Evolutionary conservation across 805 yeast species (phyloP).

Genomic region (Grigorovia yakushimaensis): DNA sequence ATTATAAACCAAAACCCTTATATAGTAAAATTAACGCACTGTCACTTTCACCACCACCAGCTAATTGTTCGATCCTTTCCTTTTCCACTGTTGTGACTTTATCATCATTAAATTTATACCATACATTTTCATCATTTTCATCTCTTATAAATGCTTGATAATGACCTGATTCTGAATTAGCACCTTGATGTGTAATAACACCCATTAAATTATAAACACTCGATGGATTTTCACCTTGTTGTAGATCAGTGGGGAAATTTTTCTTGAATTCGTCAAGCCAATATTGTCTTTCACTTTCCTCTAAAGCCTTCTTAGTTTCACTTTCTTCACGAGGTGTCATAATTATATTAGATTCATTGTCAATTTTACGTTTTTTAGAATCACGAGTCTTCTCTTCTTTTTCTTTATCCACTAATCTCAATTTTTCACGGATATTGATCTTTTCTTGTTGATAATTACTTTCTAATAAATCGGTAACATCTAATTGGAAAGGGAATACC

Average conservation of each 20-base stretch:
- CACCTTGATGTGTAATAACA: conserved; percentile 87
- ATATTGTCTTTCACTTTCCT: conserved; percentile 41
- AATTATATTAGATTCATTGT: conserved; percentile 8
- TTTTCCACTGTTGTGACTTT: conserved; percentile 68
- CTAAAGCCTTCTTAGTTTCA: conserved; percentile 38
- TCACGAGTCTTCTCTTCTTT: conserved; percentile 64
- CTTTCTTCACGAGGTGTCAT: conserved; percentile 45
- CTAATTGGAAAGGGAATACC: conserved; percentile 88
- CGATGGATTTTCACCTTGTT: conserved; percentile 68
- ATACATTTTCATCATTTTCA: conserved; percentile 58
- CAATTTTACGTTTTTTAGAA: conserved; percentile 45
- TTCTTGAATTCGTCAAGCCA: conserved; percentile 38
- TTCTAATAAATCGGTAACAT: conserved; percentile 75
- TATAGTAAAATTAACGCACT: conserved; percentile 84
- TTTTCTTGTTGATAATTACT: conserved; percentile 62
- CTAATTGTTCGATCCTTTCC: conserved; percentile 72
- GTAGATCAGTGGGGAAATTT: conserved; percentile 39
- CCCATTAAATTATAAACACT: conserved; percentile 78
- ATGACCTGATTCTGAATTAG: conserved; percentile 95
- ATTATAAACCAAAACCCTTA: conserved; percentile 66
- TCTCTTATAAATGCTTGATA: conserved; percentile 85
- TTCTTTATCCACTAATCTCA: conserved; percentile 66
- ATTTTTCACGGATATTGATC: conserved; percentile 62
- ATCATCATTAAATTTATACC: conserved; percentile 97
- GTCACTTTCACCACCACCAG: conserved; percentile 98